Evolutionary conservation across 2,329 filamentous ascomycete genomes (phyloP).

Genomic region (Niveomyces coronatus): DNA sequence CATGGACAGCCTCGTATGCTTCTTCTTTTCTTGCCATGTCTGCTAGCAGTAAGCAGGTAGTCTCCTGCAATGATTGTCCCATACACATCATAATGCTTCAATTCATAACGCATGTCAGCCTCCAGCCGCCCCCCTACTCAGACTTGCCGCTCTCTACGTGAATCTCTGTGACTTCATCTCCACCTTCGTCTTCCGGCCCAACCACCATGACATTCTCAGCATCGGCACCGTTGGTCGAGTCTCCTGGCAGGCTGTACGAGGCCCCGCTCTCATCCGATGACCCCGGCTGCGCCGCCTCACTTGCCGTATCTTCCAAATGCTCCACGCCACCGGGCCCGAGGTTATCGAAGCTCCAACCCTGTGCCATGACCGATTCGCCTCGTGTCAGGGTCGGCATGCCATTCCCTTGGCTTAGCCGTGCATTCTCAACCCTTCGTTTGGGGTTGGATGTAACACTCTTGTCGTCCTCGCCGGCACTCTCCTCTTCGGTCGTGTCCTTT

Average conservation of each 20-base stretch:
- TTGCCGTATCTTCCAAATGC: slow-evolving; percentile 28
- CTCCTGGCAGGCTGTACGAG: slow-evolving; percentile 15
- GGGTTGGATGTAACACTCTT: slow-evolving; percentile 28
- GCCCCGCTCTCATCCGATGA: slow-evolving; percentile 26
- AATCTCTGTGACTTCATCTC: slow-evolving; percentile 39
- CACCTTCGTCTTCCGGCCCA: slow-evolving; percentile 15
- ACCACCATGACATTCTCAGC: slow-evolving; percentile 28
- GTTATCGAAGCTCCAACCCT: slow-evolving; percentile 37
- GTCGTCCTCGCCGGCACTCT: slow-evolving; percentile 36
- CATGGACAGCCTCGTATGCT: no score
- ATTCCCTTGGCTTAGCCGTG: no score
- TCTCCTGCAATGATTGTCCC: no score
- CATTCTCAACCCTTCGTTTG: slow-evolving; percentile 35
- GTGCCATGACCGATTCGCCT: slow-evolving; percentile 26
- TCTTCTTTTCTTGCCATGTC: no score
- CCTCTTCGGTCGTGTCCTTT: slow-evolving; percentile 33
- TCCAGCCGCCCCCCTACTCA: background rate
- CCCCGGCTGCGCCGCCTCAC: slow-evolving; percentile 33
- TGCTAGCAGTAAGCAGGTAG: no score
- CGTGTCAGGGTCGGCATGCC: slow-evolving; percentile 16
- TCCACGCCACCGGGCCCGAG: slow-evolving; percentile 22
- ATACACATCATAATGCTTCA: slow-evolving; percentile 4
- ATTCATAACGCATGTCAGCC: background rate
- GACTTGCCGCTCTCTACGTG: slow-evolving; percentile 32
- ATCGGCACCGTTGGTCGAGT: slow-evolving; percentile 9